These are phyloP conservation scores for Seiridium cupressi DNA, from an alignment of 2,329 filamentous ascomycete species.

Conservation along the genomic window DNA sequence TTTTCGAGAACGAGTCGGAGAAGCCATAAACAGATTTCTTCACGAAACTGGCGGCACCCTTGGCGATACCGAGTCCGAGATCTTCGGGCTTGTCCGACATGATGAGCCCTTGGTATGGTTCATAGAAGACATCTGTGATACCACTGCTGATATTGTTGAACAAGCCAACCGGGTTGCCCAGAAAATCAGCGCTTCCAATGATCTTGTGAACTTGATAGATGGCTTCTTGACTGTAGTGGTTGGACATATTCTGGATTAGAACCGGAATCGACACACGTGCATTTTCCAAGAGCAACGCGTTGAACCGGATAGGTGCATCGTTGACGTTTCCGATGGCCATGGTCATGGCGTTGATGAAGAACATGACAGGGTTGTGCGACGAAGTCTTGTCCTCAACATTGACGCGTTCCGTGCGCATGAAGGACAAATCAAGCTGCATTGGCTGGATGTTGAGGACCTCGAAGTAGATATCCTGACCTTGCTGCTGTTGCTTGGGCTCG, in stretches of 20 bases:
- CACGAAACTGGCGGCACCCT: conserved; percentile 93
- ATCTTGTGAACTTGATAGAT: conserved; percentile 97
- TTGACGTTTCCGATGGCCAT: conserved; percentile 99
- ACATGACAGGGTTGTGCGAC: conserved; percentile 93
- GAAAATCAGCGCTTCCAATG: conserved; percentile 92
- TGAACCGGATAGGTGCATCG: conserved; percentile 90
- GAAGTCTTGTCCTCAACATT: conserved; percentile 94
- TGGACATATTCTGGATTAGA: conserved; percentile 81
- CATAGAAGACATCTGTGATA: conserved; percentile 97
- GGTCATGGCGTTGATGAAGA: conserved; percentile 96
- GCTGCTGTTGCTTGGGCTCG: conserved; percentile 80
- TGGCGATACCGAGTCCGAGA: conserved; percentile 90
- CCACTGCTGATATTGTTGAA: conserved; percentile 99
- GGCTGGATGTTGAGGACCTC: conserved; percentile 95
- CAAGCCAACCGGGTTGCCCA: conserved; percentile 93
- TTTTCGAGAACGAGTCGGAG: conserved; percentile 95
- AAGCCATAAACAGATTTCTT: conserved; percentile 99
- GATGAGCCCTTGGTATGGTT: conserved; percentile 96
- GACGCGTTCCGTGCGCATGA: conserved; percentile 93
- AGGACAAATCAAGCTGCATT: conserved; percentile 96
- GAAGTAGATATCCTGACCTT: conserved; percentile 95
- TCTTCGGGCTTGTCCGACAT: conserved; percentile 95
- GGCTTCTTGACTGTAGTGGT: conserved; percentile 95
- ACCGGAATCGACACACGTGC: conserved; percentile 85
- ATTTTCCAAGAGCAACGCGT: conserved; percentile 92